These are phyloP conservation scores for Chlamydomonas eustigma DNA, from an alignment of 139 green algal genomes.

Conservation along the genomic window DNA sequence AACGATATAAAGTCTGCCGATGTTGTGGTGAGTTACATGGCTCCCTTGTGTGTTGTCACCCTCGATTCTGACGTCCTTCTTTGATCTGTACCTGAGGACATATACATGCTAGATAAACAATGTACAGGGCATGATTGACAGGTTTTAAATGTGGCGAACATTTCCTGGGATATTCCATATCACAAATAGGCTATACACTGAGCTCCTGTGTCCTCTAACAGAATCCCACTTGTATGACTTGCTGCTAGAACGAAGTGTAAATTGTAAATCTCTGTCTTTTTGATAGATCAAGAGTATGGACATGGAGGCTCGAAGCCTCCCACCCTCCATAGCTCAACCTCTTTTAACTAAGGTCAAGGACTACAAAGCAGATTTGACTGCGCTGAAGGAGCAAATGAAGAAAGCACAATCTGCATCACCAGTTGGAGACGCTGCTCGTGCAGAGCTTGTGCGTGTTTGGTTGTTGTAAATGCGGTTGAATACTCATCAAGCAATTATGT, in stretches of 20 bases:
- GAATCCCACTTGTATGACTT: no score
- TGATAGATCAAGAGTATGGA: slow-evolving; percentile 91
- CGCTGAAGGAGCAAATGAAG: slow-evolving; percentile 59
- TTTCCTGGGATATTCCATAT: no score
- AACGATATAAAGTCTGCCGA: slow-evolving; percentile 75
- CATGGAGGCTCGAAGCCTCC: slow-evolving; percentile 86
- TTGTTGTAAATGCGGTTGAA: no score
- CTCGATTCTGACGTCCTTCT: neutral
- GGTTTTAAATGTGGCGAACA: no score
- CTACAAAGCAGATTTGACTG: slow-evolving; percentile 81
- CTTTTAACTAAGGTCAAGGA: slow-evolving; percentile 81
- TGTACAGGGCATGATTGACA: no score
- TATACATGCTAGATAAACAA: no score
- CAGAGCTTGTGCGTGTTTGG: slow-evolving; percentile 66
- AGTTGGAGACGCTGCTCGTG: slow-evolving; percentile 47
- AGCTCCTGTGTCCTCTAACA: no score
- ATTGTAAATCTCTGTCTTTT: no score
- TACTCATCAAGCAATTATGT: no score
- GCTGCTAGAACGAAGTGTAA: no score
- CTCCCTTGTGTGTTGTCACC: neutral
- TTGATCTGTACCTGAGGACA: neutral
- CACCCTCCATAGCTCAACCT: slow-evolving; percentile 49
- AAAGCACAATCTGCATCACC: slow-evolving; percentile 20
- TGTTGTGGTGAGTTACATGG: slow-evolving; percentile 63
- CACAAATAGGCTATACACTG: no score